phyloP scores from a whole-genome alignment of 1,139 yeast genomes.

The Suhomyces bribrorum region DNA sequence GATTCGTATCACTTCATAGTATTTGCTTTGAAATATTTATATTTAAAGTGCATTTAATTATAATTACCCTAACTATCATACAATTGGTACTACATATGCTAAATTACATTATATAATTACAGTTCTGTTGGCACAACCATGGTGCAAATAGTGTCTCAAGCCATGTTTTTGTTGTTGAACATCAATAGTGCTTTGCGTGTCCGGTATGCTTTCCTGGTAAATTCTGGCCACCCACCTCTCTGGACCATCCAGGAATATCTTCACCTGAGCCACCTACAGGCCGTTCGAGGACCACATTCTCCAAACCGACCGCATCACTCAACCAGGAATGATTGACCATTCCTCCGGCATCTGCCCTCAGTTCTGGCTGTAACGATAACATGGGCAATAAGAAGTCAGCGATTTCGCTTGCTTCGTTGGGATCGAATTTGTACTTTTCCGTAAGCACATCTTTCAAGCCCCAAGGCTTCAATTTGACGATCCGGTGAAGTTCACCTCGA shows the following conservation, averaged over 20 bases:
- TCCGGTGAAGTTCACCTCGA: slow-evolving; percentile 28
- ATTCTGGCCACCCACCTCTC: slow-evolving; percentile 22
- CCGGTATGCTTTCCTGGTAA: background rate
- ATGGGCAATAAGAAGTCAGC: slow-evolving; percentile 66
- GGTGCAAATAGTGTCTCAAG: too few species aligned
- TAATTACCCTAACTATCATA: background rate
- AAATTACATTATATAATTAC: slow-evolving; percentile 9
- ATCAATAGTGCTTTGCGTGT: background rate
- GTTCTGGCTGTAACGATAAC: slow-evolving; percentile 67
- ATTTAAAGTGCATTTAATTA: too few species aligned
- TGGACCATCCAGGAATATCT: slow-evolving; percentile 76
- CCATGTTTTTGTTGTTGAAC: slow-evolving; percentile 1
- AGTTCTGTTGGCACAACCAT: too few species aligned
- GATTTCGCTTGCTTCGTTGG: slow-evolving; percentile 34
- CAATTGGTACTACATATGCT: slow-evolving; percentile 3
- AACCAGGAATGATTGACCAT: slow-evolving; percentile 48
- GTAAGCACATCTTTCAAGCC: slow-evolving; percentile 47
- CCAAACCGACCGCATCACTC: slow-evolving; percentile 29
- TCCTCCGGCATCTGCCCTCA: slow-evolving; percentile 54
- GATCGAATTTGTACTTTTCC: slow-evolving; percentile 44
- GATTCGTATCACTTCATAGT: too few species aligned
- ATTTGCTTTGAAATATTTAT: too few species aligned
- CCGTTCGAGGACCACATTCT: slow-evolving; percentile 29
- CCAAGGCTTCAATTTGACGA: slow-evolving; percentile 49
- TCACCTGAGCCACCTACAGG: slow-evolving; percentile 66